A percentile compares a stretch with the other conserved stretches of the same genome.
Conservation (phyloP, 2,329 filamentous ascomycete genomes). For the Aquanectria penicillioides region DNA sequence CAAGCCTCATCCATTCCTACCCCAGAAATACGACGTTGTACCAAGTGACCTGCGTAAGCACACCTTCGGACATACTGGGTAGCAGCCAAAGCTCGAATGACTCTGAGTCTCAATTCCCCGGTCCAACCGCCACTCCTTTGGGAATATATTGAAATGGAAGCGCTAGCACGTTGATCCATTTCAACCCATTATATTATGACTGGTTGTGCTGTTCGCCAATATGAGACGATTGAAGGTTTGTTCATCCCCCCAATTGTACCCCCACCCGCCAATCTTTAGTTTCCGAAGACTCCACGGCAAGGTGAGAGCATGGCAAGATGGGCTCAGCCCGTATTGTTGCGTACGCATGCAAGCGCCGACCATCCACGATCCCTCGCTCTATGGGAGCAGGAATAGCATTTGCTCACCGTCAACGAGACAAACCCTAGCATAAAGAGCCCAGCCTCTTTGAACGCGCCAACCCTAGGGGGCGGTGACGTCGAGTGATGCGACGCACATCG, state of each 20-base stretch:
- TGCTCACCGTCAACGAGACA: neutral
- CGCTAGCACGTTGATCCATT: no score
- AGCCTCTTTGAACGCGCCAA: slow-evolving; percentile 11
- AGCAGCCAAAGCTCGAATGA: no score
- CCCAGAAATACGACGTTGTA: slow-evolving; percentile 14
- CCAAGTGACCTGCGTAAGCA: neutral
- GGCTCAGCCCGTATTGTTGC: slow-evolving; percentile 17
- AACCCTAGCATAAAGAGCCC: neutral
- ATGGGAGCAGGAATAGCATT: neutral
- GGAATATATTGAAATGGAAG: no score
- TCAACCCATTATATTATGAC: no score
- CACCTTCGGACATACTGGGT: neutral
- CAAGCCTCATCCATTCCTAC: no score
- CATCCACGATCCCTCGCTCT: neutral
- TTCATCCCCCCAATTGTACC: neutral
- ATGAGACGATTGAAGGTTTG: slow-evolving; percentile 17
- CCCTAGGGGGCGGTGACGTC: slow-evolving; percentile 14
- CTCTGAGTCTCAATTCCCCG: neutral
- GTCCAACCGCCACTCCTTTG: no score
- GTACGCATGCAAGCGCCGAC: slow-evolving; percentile 10
- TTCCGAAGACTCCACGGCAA: slow-evolving; percentile 13
- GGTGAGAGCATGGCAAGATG: slow-evolving; percentile 2
- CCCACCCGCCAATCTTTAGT: slow-evolving; percentile 1
- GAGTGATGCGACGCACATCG: slow-evolving; percentile 22
- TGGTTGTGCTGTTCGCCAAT: neutral